Conservation (phyloP, 2,329 filamentous ascomycete species). For the Xylaria arbuscula region DNA sequence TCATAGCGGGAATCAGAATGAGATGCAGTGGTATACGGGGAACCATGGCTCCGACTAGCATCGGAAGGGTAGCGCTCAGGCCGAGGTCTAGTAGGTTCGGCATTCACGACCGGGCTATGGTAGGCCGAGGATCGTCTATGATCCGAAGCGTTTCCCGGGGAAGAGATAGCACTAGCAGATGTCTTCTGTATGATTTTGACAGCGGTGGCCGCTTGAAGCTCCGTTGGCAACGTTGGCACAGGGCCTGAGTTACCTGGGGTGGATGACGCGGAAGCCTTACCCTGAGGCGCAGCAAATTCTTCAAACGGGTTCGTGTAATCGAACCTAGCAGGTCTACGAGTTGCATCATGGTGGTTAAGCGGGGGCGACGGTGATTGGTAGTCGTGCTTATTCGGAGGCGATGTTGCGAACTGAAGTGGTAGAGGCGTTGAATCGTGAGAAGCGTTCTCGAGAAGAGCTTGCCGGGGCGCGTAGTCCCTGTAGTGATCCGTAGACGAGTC, state of each 20-base stretch:
- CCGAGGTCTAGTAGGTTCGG: conserved; percentile 54
- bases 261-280: conserved; percentile 56
- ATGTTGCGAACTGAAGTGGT: conserved; percentile 44
- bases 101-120: conserved; percentile 58
- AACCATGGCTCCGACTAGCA: conserved; percentile 37
- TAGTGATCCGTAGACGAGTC: conserved; percentile 49
- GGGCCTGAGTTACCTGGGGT: conserved; percentile 48
- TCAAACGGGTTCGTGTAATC: conserved; percentile 56
- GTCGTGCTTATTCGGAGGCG: conserved; percentile 46
- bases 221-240: conserved; percentile 45
- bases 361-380: conserved; percentile 47
- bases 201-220: conserved; percentile 50
- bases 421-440: conserved; percentile 46
- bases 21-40: conserved; percentile 28
- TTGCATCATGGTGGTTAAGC: conserved; percentile 43
- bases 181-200: conserved; percentile 66
- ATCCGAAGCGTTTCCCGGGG: conserved; percentile 40
- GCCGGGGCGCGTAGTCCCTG: conserved; percentile 44
- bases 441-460: conserved; percentile 37
- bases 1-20: conserved; percentile 32
- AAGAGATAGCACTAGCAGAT: conserved; percentile 50
- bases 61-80: conserved; percentile 47
- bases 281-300: conserved; percentile 57
- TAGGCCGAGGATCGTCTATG: conserved; percentile 49
- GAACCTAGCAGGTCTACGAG: conserved; percentile 48